Evolutionary conservation across 176 grass and related monocot species (phyloP), one percentile per base, ranked within the genome.

Genomic region (Aegilops umbellulata): DNA sequence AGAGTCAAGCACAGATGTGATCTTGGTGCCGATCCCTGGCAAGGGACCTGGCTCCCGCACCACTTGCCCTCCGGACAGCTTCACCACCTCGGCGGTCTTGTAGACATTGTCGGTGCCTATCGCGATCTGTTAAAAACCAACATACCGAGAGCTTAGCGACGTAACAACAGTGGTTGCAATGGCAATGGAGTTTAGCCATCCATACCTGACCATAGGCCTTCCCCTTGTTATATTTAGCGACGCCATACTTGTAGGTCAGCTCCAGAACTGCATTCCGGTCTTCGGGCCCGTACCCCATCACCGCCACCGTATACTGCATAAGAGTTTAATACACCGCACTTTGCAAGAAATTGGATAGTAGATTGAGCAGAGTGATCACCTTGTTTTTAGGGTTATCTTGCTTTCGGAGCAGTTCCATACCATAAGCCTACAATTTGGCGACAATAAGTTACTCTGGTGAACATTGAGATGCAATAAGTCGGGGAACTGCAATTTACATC

Each of bases 71-170:
- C 88, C 93, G 6, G 53, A 84, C 46, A 92, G 24, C 77, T 92
- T 98, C 83, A 89, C 63, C 31, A 78, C 89, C 80, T 93, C 91
- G 0, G 93, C 89, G 0, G 89, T 97, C 82, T 85, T 95, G 80
- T 95, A 97, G 36, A 95, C 95, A 17, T 97, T 73, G 14, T 95
- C 89, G 24, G 95, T 97, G 73, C 95, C 89, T 27, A 92, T 87
- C 17, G 93, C 95, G 23, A 98, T 95, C 93, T 97, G 36, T 97
- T 17, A 7, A 36, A 55, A 36, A n/a, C 79, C 9, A 19, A 4
- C 19, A 47, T 76, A 7, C 16, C 3, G 13, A 4, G 0, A 4
- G 1, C 32, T 72, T 23, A 30, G 38, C 60, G 1, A 53, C 47
- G 0, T 0, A 53, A 53, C 47, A 53, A 53, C 1, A 53, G 0